These are phyloP conservation scores for Elsinoe perseae DNA, from an alignment of 2,329 filamentous ascomycete genomes.

Conservation along the genomic window DNA sequence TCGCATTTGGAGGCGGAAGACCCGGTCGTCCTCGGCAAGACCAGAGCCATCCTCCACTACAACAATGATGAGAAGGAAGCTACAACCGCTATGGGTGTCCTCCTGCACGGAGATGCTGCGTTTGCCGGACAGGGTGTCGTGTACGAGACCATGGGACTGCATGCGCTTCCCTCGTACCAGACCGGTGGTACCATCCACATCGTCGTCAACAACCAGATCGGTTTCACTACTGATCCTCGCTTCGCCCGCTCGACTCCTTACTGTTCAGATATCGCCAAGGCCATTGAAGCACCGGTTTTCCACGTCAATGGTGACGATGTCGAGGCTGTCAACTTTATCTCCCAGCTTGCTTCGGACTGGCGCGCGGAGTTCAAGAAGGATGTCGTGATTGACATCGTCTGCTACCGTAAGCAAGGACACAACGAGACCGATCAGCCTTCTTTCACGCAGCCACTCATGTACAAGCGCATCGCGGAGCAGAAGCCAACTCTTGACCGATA, in stretches of 20 bases:
- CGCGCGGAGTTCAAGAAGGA: constrained; percentile 98
- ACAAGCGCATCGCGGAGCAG: constrained; percentile 89
- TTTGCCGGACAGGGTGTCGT: constrained; percentile 95
- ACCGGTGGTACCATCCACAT: constrained; percentile 96
- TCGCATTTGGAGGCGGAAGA: constrained; percentile 98
- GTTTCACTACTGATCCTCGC: constrained; percentile 96
- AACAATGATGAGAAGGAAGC: constrained; percentile 92
- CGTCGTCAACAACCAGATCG: constrained; percentile 99
- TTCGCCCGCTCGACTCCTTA: constrained; percentile 96
- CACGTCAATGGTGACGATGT: constrained; percentile 99
- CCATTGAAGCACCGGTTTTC: constrained; percentile 96
- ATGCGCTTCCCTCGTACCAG: constrained; percentile 89
- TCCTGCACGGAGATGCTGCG: constrained; percentile 94
- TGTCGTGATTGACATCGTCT: constrained; percentile 95
- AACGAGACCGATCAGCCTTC: constrained; percentile 99
- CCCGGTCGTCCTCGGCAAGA: constrained; percentile 94
- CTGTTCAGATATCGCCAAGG: constrained; percentile 98
- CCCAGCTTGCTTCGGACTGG: constrained; percentile 94
- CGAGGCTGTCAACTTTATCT: constrained; percentile 96
- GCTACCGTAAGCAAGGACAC: constrained; percentile 98
- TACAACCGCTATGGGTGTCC: constrained; percentile 84
- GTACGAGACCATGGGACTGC: constrained; percentile 97
- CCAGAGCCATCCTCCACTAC: constrained; percentile 95
- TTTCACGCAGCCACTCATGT: constrained; percentile 99
- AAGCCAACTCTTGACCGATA: constrained; percentile 83